Evolutionary conservation across 2,329 filamentous ascomycete species (phyloP).

Genomic region (Diaporthe ilicicola): DNA sequence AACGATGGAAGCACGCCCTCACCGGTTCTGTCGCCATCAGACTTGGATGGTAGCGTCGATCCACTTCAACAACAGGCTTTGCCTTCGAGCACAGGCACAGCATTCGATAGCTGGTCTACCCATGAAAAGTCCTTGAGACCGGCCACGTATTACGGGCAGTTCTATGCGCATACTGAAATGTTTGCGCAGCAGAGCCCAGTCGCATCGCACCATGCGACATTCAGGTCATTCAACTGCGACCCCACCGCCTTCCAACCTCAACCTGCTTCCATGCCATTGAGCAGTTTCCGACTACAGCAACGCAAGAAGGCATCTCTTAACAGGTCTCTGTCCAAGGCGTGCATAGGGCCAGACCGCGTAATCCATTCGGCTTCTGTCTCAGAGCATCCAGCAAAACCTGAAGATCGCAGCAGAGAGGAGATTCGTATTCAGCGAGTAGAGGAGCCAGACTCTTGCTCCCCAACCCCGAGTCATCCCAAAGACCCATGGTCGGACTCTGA

Average conservation of each 20-base stretch:
- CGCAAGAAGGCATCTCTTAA: neutral
- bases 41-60: neutral
- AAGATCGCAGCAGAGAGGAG: too few species aligned
- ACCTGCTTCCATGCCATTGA: neutral
- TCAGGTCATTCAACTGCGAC: neutral
- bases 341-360: neutral
- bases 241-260: neutral
- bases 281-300: too few species aligned
- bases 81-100: too few species aligned
- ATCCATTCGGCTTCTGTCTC: too few species aligned
- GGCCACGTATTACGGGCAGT: too few species aligned
- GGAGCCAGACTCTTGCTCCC: too few species aligned
- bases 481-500: neutral
- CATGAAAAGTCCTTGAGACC: neutral
- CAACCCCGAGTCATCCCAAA: neutral
- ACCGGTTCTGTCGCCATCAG: neutral
- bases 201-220: neutral
- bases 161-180: neutral
- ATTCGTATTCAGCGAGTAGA: too few species aligned
- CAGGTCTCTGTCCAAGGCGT: neutral
- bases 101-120: too few species aligned
- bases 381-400: neutral
- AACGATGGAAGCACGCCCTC: fast-evolving
- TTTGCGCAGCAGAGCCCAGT: too few species aligned
- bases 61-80: neutral